phyloP scores from a whole-genome alignment of 2,329 filamentous ascomycete species.

The Thielaviopsis punctulata region DNA sequence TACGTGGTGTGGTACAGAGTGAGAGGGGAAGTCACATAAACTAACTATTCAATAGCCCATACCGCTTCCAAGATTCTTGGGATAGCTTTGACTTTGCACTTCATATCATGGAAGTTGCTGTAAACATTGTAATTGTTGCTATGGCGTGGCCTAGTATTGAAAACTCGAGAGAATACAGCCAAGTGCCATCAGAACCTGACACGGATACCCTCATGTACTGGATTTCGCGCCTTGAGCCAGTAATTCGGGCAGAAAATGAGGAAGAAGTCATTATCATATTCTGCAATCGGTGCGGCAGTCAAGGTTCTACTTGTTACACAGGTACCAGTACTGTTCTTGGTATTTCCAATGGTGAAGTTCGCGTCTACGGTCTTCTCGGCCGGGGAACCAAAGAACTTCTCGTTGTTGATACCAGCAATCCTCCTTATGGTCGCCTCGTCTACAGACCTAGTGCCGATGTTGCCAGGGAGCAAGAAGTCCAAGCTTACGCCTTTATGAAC shows the following conservation, averaged over 20 bases:
- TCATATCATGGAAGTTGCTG: slow-evolving; percentile 36
- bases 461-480: background rate
- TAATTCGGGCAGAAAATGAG: slow-evolving; percentile 32
- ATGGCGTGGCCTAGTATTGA: slow-evolving; percentile 63
- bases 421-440: slow-evolving; percentile 29
- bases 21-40: slow-evolving; percentile 54
- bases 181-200: slow-evolving; percentile 40
- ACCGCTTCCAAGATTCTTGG: slow-evolving; percentile 13
- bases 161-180: slow-evolving; percentile 28
- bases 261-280: slow-evolving; percentile 54
- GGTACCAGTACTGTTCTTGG: slow-evolving; percentile 58
- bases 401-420: slow-evolving; percentile 42
- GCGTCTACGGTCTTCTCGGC: slow-evolving; percentile 51
- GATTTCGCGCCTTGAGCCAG: slow-evolving; percentile 51
- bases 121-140: slow-evolving; percentile 48
- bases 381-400: slow-evolving; percentile 50
- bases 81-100: slow-evolving; percentile 22
- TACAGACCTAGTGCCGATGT: slow-evolving; percentile 15
- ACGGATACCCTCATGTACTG: slow-evolving; percentile 62
- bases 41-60: slow-evolving; percentile 31
- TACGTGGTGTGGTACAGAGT: slow-evolving; percentile 38
- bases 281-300: slow-evolving; percentile 51
- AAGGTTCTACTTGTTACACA: slow-evolving; percentile 49
- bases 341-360: slow-evolving; percentile 46
- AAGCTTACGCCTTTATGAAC: background rate